Evolutionary conservation across 2,329 filamentous ascomycete genomes (phyloP).

Genomic region (Hymenoscyphus fraxineus): DNA sequence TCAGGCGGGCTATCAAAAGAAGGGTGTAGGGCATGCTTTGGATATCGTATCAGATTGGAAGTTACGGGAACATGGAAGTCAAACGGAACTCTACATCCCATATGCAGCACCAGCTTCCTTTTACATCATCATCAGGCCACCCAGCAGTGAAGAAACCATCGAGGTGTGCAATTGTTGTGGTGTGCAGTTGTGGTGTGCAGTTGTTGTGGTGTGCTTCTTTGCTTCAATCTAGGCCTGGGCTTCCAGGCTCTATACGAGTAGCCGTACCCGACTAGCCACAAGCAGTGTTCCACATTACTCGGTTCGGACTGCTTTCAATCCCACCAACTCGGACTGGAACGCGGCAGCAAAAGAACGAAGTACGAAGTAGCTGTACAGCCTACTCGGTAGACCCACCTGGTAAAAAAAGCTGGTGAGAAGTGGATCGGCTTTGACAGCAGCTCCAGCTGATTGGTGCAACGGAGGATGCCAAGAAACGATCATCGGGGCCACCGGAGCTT

Average conservation of each 20-base stretch:
- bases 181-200: too few relatives aligned
- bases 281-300: not conserved
- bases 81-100: not conserved
- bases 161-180: too few relatives aligned
- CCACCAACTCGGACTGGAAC: not conserved
- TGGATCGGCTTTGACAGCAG: not conserved
- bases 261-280: too few relatives aligned
- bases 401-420: not conserved
- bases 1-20: not conserved
- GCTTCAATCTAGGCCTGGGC: too few relatives aligned
- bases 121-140: too few relatives aligned
- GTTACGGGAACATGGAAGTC: not conserved
- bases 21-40: not conserved
- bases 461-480: not conserved
- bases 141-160: not conserved
- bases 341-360: not conserved
- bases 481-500: slow-evolving; percentile 1
- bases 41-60: not conserved
- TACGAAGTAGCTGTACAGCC: too few relatives aligned
- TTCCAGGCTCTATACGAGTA: too few relatives aligned
- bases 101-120: not conserved
- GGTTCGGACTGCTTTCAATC: not conserved
- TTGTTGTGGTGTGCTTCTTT: too few relatives aligned
- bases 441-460: not conserved
- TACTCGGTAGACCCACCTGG: too few relatives aligned